Evolutionary conservation across 1,284 basidiomycete genomes (phyloP).

Genomic region (Schizophyllum commune): DNA sequence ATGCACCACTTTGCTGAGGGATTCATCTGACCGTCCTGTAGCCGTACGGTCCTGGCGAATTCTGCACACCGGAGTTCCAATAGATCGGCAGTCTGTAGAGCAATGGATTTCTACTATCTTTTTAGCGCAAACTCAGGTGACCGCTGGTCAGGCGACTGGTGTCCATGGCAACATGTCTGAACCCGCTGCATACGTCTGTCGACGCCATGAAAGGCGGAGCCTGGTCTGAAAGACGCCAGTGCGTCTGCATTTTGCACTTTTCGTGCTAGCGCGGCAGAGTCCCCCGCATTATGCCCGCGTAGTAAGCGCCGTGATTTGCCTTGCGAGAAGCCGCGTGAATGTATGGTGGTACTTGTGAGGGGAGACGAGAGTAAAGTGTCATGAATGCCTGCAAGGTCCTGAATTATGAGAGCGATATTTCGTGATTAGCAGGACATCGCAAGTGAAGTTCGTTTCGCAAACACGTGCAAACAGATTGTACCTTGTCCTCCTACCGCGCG

Average conservation of each 20-base stretch:
- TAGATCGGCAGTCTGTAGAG: neutral
- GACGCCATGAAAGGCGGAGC: too few species aligned
- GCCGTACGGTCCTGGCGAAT: neutral
- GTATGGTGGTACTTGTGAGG: too few species aligned
- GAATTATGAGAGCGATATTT: neutral
- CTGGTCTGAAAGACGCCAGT: too few species aligned
- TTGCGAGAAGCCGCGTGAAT: too few species aligned
- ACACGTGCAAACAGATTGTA: neutral
- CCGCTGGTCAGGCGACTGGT: too few species aligned
- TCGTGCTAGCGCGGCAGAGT: too few species aligned
- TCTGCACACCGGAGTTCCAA: neutral
- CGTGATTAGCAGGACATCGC: neutral
- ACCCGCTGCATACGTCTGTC: too few species aligned
- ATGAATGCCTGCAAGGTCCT: neutral
- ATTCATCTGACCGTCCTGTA: neutral
- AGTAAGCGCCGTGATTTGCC: too few species aligned
- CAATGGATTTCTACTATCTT: neutral
- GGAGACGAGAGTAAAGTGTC: neutral
- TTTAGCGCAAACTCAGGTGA: neutral
- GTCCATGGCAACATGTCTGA: too few species aligned
- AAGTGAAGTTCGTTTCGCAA: neutral
- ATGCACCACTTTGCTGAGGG: neutral
- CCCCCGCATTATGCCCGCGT: too few species aligned
- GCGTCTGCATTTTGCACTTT: too few species aligned
- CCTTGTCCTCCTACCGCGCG: neutral